phyloP scores from a whole-genome alignment of 2,329 filamentous ascomycete genomes.

The Didymella arachidicola region DNA sequence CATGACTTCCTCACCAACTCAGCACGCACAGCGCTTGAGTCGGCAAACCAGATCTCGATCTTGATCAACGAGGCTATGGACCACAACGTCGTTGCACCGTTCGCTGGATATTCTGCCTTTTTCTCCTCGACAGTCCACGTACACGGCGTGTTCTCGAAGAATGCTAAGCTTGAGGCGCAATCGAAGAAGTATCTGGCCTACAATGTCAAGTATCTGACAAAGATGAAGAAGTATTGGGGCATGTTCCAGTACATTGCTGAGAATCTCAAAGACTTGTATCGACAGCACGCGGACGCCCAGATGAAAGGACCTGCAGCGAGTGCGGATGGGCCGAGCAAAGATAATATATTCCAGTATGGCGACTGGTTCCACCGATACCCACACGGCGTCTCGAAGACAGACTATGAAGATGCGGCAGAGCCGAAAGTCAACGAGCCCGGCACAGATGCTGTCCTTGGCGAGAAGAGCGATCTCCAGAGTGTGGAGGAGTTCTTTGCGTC shows the following conservation, averaged over 20 bases:
- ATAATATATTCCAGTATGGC: slow-evolving; percentile 86
- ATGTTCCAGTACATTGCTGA: slow-evolving; percentile 98
- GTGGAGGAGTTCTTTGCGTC: slow-evolving; percentile 94
- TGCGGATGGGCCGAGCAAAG: slow-evolving; percentile 43
- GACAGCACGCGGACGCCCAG: slow-evolving; percentile 82
- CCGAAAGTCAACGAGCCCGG: slow-evolving; percentile 76
- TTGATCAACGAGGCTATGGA: slow-evolving; percentile 82
- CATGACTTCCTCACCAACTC: slow-evolving; percentile 79
- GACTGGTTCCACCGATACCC: slow-evolving; percentile 98
- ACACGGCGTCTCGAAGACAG: slow-evolving; percentile 83
- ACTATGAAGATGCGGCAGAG: slow-evolving; percentile 78
- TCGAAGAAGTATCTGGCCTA: slow-evolving; percentile 85
- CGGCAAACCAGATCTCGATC: slow-evolving; percentile 85
- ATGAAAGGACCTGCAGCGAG: slow-evolving; percentile 66
- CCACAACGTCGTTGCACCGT: slow-evolving; percentile 85
- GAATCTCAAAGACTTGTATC: slow-evolving; percentile 87
- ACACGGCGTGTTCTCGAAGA: slow-evolving; percentile 87
- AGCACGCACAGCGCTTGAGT: slow-evolving; percentile 77
- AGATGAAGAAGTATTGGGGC: slow-evolving; percentile 98
- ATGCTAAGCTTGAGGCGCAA: slow-evolving; percentile 73
- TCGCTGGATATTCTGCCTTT: slow-evolving; percentile 94
- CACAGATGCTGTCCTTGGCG: slow-evolving; percentile 86
- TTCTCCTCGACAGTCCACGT: slow-evolving; percentile 94
- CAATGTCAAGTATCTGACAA: slow-evolving; percentile 88
- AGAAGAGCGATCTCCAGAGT: slow-evolving; percentile 88